Conservation (phyloP, 371 early-diverging fungal genomes). For the Mucor sp. region DNA sequence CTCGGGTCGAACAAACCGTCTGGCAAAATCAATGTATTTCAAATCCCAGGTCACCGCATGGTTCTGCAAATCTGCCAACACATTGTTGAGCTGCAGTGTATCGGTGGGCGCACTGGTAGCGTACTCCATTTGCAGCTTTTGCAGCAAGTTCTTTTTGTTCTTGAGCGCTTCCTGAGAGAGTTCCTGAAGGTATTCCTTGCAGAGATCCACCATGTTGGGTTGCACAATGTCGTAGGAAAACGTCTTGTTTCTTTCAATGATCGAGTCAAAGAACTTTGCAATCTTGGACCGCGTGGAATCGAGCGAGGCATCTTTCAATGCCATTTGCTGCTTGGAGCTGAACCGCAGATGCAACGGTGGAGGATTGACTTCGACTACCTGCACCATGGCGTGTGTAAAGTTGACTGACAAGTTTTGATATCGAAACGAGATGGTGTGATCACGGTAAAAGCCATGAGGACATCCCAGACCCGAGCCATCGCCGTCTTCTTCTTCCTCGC, state of each 20-base stretch:
- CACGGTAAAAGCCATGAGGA: slow-evolving; percentile 76
- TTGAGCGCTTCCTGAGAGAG: slow-evolving; percentile 67
- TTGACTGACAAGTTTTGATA: slow-evolving; percentile 72
- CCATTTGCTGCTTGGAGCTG: slow-evolving; percentile 53
- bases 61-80: slow-evolving; percentile 73
- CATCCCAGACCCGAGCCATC: slow-evolving; percentile 52
- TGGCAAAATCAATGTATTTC: slow-evolving; percentile 74
- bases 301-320: slow-evolving; percentile 66
- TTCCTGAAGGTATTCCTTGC: slow-evolving; percentile 61
- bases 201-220: slow-evolving; percentile 63
- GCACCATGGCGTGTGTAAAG: slow-evolving; percentile 76
- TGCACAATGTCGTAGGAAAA: slow-evolving; percentile 68
- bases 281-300: slow-evolving; percentile 62
- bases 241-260: slow-evolving; percentile 61
- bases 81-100: slow-evolving; percentile 74
- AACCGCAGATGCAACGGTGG: slow-evolving; percentile 76
- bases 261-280: slow-evolving; percentile 71
- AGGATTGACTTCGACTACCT: slow-evolving; percentile 75
- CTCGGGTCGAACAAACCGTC: slow-evolving; percentile 78
- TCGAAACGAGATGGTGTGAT: slow-evolving; percentile 80
- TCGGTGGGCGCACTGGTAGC: slow-evolving; percentile 79
- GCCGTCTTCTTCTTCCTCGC: background rate
- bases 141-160: slow-evolving; percentile 79
- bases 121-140: slow-evolving; percentile 78
- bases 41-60: slow-evolving; percentile 83